A percentile compares a stretch with the other conserved stretches of the same genome.
Conservation (phyloP, 352 stramenopile species). For the Aphanomyces invadans region DNA sequence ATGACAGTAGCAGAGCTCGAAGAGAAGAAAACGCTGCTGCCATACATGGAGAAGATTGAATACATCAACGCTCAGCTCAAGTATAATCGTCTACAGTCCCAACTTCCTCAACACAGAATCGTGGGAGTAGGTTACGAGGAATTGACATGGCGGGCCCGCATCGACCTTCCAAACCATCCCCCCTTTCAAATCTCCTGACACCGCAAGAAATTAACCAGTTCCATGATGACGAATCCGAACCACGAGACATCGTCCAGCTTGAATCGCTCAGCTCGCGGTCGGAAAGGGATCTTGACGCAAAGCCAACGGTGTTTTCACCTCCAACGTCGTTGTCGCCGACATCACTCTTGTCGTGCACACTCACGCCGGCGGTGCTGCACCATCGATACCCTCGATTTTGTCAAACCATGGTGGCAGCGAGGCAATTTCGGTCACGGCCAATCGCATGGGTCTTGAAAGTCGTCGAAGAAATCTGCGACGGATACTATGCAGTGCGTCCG, state of each 20-base stretch:
- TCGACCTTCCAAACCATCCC: neutral
- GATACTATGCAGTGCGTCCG: slow-evolving; percentile 17
- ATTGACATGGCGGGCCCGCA: slow-evolving; percentile 3
- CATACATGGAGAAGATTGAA: slow-evolving; percentile 81
- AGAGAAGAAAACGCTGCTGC: slow-evolving; percentile 68
- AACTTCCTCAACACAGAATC: too few species aligned
- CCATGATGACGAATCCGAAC: neutral
- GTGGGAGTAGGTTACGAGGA: slow-evolving; percentile 3
- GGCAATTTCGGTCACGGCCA: slow-evolving; percentile 32
- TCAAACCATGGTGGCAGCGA: slow-evolving; percentile 27
- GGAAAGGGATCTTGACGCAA: neutral
- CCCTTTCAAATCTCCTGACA: too few species aligned
- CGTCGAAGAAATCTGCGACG: slow-evolving; percentile 63
- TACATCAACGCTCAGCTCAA: slow-evolving; percentile 79
- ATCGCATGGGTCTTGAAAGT: slow-evolving; percentile 57
- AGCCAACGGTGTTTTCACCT: neutral
- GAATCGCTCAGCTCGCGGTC: slow-evolving; percentile 18
- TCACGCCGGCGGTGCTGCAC: slow-evolving; percentile 34
- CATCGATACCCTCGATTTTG: slow-evolving; percentile 48
- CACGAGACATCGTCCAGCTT: neutral
- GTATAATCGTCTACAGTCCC: too few species aligned
- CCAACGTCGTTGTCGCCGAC: neutral
- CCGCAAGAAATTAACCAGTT: neutral
- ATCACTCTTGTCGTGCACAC: neutral
- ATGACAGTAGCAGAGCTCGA: slow-evolving; percentile 17